A percentile compares a stretch with the other conserved stretches of the same genome.
Evolutionary conservation across 2,329 filamentous ascomycete species (phyloP).

Genomic region (Aureobasidium subglaciale): DNA sequence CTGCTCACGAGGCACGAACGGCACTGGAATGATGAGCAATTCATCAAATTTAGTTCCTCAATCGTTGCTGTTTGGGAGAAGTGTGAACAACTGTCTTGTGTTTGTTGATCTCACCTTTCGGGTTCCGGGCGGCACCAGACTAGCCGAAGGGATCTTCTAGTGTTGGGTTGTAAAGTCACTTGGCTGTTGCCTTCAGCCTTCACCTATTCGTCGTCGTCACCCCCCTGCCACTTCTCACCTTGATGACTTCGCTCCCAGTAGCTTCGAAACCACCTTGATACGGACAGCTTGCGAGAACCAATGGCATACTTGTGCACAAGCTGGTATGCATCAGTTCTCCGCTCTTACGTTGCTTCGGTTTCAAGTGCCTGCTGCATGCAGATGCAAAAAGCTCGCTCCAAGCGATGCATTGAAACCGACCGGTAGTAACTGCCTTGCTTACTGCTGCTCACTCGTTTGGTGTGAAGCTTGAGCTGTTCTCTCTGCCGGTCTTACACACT

Average conservation of each 20-base stretch:
- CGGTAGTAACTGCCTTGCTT: constrained; percentile 8
- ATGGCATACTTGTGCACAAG: constrained; percentile 10
- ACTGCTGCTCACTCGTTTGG: constrained; percentile 9
- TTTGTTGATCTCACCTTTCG: constrained; percentile 10
- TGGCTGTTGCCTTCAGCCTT: background rate
- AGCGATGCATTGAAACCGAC: constrained; percentile 13
- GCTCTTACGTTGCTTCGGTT: constrained; percentile 14
- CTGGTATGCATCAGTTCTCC: constrained; percentile 9
- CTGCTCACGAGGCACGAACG: constrained; percentile 13
- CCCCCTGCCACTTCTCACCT: background rate
- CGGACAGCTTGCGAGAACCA: background rate
- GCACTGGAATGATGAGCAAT: constrained; percentile 14
- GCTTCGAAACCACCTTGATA: background rate
- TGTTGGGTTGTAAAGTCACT: constrained; percentile 6
- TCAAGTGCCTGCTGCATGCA: constrained; percentile 12
- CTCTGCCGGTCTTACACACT: background rate
- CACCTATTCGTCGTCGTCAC: background rate
- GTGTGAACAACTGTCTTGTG: constrained; percentile 12
- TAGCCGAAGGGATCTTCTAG: constrained; percentile 7
- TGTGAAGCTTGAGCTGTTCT: background rate
- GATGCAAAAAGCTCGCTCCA: constrained; percentile 11
- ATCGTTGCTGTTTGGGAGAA: background rate
- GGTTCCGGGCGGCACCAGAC: background rate
- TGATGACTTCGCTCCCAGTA: background rate
- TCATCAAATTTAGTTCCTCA: constrained; percentile 13